A percentile compares a stretch with the other conserved stretches of the same genome.
Evolutionary conservation across 202 grass and related monocot genomes (phyloP).

Genomic region (Brachypodium distachyon): DNA sequence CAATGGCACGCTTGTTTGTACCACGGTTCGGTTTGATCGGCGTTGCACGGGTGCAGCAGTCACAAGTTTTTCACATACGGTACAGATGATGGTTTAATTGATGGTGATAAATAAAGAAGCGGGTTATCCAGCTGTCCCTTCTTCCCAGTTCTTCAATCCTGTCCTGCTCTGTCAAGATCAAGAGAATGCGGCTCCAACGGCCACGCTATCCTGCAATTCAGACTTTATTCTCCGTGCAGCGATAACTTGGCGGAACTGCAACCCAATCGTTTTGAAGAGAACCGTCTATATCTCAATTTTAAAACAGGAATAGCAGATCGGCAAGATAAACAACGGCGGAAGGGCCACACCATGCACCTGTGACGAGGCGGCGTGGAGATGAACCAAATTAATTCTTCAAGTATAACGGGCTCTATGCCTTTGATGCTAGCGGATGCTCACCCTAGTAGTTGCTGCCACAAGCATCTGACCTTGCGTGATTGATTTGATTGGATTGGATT

Average conservation of each 20-base stretch:
- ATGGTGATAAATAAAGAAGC: conserved; percentile 18
- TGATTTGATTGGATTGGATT: too few species aligned
- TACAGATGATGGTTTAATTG: conserved; percentile 5
- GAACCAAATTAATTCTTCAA: too few species aligned
- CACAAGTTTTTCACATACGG: not conserved
- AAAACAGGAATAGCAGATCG: too few species aligned
- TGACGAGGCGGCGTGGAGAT: too few species aligned
- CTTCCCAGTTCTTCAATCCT: not conserved
- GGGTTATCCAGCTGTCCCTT: not conserved
- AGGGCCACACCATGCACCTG: too few species aligned
- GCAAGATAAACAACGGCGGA: too few species aligned
- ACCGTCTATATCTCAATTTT: too few species aligned
- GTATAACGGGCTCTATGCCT: too few species aligned
- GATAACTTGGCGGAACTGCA: not conserved
- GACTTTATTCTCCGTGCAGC: not conserved
- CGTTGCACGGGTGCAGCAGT: not conserved
- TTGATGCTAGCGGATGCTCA: too few species aligned
- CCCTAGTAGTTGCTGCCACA: too few species aligned
- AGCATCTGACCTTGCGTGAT: too few species aligned
- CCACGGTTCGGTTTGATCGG: conserved; percentile 1
- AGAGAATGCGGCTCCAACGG: not conserved
- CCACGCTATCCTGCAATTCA: not conserved
- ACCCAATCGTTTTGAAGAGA: not conserved
- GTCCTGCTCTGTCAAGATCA: not conserved
- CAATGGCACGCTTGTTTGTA: not conserved